These are phyloP conservation scores for Nosema granulosis DNA, from an alignment of 371 early-diverging fungal genomes.

Conservation along the genomic window DNA sequence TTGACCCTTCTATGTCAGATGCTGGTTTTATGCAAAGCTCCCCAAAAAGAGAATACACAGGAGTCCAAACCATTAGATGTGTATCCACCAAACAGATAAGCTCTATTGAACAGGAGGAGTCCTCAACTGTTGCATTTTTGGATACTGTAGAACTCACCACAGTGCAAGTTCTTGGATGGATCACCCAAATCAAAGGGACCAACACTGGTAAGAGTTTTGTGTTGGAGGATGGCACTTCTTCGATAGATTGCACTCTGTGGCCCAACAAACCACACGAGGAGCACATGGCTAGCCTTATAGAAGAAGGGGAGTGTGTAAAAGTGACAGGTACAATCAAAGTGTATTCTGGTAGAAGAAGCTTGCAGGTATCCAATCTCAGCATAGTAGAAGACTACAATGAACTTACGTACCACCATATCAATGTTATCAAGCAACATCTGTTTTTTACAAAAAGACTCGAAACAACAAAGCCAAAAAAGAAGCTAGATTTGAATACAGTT, in stretches of 20 bases:
- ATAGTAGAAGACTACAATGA: constrained; percentile 49
- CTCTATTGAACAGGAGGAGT: constrained; percentile 30
- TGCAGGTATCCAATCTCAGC: constrained; percentile 32
- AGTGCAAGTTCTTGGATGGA: constrained; percentile 47
- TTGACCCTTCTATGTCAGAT: constrained; percentile 23
- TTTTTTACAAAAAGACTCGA: constrained; percentile 29
- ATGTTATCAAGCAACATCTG: constrained; percentile 41
- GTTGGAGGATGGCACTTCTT: constrained; percentile 56
- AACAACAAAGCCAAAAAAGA: background rate
- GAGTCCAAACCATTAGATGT: constrained; percentile 47
- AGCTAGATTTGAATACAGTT: constrained; percentile 31
- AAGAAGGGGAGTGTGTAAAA: constrained; percentile 36
- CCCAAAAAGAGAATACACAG: constrained; percentile 45
- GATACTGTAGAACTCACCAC: constrained; percentile 46
- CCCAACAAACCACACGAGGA: constrained; percentile 46
- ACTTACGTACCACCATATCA: constrained; percentile 47
- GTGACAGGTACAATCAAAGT: constrained; percentile 51
- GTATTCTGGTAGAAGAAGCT: constrained; percentile 45
- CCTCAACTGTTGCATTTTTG: constrained; percentile 22
- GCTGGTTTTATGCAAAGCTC: constrained; percentile 39
- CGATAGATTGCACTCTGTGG: constrained; percentile 57
- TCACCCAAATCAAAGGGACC: constrained; percentile 17
- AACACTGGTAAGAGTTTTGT: constrained; percentile 50
- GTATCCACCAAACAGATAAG: constrained; percentile 56
- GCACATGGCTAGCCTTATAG: constrained; percentile 16